These are phyloP conservation scores for Sarocladium kiliense DNA, from an alignment of 2,329 filamentous ascomycete species.

Conservation along the genomic window DNA sequence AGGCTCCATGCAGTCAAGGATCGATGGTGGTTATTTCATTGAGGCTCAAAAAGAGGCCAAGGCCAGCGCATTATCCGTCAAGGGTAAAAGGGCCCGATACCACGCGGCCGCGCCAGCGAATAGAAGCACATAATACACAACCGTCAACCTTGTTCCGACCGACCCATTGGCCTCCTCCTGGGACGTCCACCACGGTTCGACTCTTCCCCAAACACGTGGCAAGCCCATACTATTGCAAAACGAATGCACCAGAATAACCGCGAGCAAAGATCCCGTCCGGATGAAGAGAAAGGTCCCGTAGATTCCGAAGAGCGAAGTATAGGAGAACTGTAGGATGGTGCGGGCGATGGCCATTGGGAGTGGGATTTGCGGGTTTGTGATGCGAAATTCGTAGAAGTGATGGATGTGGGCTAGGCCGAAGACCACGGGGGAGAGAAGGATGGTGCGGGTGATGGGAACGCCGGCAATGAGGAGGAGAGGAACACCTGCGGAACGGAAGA, in stretches of 20 bases:
- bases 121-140: constrained; percentile 74
- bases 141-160: constrained; percentile 53
- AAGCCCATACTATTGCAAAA: constrained; percentile 94
- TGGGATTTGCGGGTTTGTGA: constrained; percentile 70
- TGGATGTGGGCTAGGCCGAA: constrained; percentile 93
- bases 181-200: constrained; percentile 48
- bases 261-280: constrained; percentile 74
- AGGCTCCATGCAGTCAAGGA: too few species aligned
- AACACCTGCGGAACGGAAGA: constrained; percentile 84
- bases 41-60: constrained; percentile 22
- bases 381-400: constrained; percentile 90
- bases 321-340: constrained; percentile 77
- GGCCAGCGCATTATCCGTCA: constrained; percentile 52
- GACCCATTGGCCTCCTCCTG: constrained; percentile 15
- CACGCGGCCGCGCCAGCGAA: constrained; percentile 67
- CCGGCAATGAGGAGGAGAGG: constrained; percentile 74
- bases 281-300: constrained; percentile 88
- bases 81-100: constrained; percentile 62
- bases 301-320: constrained; percentile 90
- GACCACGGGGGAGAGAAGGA: constrained; percentile 80
- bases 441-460: constrained; percentile 50
- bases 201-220: constrained; percentile 76
- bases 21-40: neutral
- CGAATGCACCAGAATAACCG: constrained; percentile 70
- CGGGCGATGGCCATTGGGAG: constrained; percentile 59